phyloP scores from a whole-genome alignment of 495 filamentous ascomycete genomes.

The Aspergillus coremiiformis region DNA sequence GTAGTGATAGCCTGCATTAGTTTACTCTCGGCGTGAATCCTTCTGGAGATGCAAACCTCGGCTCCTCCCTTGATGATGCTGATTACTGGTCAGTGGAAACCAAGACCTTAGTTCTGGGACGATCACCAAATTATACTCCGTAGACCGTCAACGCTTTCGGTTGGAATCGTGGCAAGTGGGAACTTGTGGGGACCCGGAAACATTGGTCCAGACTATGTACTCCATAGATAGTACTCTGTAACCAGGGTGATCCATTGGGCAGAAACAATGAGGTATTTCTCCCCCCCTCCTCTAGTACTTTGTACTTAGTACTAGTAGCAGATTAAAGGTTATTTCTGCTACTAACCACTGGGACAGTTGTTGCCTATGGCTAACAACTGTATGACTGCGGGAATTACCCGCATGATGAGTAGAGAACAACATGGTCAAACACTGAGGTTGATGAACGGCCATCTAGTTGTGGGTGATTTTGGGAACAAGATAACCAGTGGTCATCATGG shows the following conservation, averaged over 20 bases:
- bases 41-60: conserved; percentile 1
- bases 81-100: conserved; percentile 2
- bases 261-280: conserved; percentile 7
- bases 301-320: too few species aligned
- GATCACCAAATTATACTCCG: conserved; percentile 1
- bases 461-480: background rate
- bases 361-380: conserved; percentile 1
- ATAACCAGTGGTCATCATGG: too few species aligned
- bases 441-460: conserved; percentile 1
- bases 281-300: too few species aligned
- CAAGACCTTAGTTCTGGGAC: conserved; percentile 3
- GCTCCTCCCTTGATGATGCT: background rate
- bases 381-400: background rate
- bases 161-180: conserved; percentile 1
- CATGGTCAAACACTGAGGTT: conserved; percentile 17
- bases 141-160: conserved; percentile 1
- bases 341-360: conserved; percentile 1
- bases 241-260: background rate
- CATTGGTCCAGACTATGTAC: background rate
- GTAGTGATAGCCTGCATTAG: conserved; percentile 11
- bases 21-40: conserved; percentile 8
- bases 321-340: conserved; percentile 4
- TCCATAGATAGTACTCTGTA: background rate
- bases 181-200: conserved; percentile 3
- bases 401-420: background rate